Conservation (phyloP, 257 asterid species). For the Solanum chilense region DNA sequence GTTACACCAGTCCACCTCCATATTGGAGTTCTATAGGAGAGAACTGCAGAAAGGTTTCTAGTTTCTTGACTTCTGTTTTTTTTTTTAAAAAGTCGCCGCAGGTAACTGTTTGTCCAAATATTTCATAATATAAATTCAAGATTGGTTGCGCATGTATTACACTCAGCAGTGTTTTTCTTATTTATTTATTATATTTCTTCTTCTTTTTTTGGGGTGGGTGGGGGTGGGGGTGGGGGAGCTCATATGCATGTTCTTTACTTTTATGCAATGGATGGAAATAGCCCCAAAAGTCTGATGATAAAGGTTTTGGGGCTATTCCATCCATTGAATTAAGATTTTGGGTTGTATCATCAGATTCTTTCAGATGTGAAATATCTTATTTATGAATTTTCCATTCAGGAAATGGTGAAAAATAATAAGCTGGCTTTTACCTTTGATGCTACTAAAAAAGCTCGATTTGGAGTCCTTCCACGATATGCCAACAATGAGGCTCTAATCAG, state of each 20-base stretch:
- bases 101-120: neutral
- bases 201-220: no score
- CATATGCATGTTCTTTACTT: neutral
- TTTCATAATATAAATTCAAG: neutral
- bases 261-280: no score
- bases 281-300: no score
- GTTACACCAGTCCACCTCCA: neutral
- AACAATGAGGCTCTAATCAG: slow-evolving; percentile 64
- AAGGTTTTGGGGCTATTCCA: neutral
- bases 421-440: slow-evolving; percentile 56
- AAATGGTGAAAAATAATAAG: slow-evolving; percentile 86
- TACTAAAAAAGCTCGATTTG: slow-evolving; percentile 85
- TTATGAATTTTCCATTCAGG: slow-evolving; percentile 33
- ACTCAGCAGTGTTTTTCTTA: neutral
- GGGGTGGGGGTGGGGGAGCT: no score
- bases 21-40: neutral
- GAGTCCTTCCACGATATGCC: slow-evolving; percentile 88
- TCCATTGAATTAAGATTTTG: neutral
- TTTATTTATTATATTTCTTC: no score
- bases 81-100: neutral
- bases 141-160: neutral
- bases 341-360: neutral
- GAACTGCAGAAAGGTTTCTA: neutral
- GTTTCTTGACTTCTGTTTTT: neutral
- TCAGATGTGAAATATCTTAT: neutral